Evolutionary conservation across 2,329 filamentous ascomycete genomes (phyloP).

Genomic region (Sporothrix brasiliensis): DNA sequence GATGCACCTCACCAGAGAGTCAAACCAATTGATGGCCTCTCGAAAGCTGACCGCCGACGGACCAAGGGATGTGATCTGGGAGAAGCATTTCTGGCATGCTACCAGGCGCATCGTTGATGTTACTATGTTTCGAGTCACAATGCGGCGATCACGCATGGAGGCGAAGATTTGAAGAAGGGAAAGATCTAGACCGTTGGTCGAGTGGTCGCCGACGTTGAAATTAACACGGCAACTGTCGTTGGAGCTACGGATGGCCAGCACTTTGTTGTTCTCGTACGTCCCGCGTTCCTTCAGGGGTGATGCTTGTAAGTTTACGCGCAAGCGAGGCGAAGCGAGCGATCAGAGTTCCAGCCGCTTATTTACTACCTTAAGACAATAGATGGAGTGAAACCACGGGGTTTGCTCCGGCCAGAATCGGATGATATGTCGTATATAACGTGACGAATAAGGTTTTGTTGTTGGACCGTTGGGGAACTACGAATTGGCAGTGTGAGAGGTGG

Average conservation of each 20-base stretch:
- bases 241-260: background rate
- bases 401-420: no score
- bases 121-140: background rate
- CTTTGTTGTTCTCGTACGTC: background rate
- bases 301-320: constrained; percentile 10
- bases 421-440: no score
- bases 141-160: background rate
- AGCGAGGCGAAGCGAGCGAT: constrained; percentile 23
- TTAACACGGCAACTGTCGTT: background rate
- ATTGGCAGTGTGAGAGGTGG: no score
- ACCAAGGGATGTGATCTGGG: background rate
- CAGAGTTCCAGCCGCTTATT: background rate
- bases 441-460: no score
- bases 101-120: background rate
- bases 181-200: background rate
- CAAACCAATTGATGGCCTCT: background rate
- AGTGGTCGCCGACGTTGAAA: no score
- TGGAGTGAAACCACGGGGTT: background rate
- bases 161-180: no score
- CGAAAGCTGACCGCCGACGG: background rate
- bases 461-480: no score
- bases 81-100: background rate
- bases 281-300: background rate
- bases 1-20: no score
- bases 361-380: background rate